phyloP scores from a whole-genome alignment of 2,329 filamentous ascomycete genomes.

The Ceratocystis eucalypticola region DNA sequence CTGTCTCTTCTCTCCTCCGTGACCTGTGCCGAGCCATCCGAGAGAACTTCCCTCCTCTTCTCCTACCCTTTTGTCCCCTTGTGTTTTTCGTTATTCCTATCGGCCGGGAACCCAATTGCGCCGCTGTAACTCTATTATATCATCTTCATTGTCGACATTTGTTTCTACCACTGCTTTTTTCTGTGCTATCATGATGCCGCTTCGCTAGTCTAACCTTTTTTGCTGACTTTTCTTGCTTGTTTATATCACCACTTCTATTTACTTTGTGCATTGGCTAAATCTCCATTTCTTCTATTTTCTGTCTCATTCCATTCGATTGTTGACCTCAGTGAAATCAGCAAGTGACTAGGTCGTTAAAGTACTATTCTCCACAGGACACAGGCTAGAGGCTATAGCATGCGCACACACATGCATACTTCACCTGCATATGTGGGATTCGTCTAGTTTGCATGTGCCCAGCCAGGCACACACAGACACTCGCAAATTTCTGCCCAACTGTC shows the following conservation, averaged over 20 bases:
- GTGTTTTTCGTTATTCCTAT: conserved; percentile 12
- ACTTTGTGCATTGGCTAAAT: neutral
- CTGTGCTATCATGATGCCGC: neutral
- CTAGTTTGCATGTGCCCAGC: neutral
- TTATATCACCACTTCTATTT: conserved; percentile 6
- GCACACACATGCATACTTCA: neutral
- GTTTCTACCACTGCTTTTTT: neutral
- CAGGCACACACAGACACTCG: neutral
- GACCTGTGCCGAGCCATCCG: neutral
- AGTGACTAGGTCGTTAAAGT: neutral
- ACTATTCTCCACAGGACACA: neutral
- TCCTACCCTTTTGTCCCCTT: conserved; percentile 11
- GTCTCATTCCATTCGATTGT: no score
- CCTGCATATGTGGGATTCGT: neutral
- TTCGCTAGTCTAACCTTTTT: neutral
- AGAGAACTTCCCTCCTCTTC: conserved; percentile 7
- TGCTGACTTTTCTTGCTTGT: neutral
- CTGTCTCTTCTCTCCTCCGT: conserved; percentile 1
- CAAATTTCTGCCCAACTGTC: conserved; percentile 3
- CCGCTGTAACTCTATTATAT: conserved; percentile 17
- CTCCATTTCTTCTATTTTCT: neutral
- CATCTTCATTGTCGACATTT: conserved; percentile 5
- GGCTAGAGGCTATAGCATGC: neutral
- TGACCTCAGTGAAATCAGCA: neutral
- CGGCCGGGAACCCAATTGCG: conserved; percentile 14